These are phyloP conservation scores for Eucalyptus sp. DNA, from an alignment of 345 rosid species.

Conservation along the genomic window DNA sequence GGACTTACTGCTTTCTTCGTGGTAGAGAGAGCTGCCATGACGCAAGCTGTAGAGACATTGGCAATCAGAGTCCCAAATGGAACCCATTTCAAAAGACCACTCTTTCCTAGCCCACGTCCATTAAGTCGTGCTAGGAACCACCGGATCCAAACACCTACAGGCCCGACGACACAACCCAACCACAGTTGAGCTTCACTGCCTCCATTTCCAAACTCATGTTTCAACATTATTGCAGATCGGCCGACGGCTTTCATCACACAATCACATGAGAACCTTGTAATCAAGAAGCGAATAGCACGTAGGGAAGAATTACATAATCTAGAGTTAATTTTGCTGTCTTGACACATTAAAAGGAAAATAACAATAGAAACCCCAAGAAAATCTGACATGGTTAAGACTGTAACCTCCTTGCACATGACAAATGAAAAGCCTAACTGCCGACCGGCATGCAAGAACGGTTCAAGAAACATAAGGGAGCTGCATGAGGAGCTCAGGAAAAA, in stretches of 20 bases:
- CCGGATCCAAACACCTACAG: constrained; percentile 91
- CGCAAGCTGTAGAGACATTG: constrained; percentile 64
- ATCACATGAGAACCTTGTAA: too few species aligned
- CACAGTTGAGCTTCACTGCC: constrained; percentile 53
- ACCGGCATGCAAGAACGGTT: too few species aligned
- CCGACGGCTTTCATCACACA: too few species aligned
- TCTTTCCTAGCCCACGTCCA: constrained; percentile 70
- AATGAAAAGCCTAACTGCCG: too few species aligned
- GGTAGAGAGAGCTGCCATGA: constrained; percentile 70
- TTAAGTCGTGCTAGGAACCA: constrained; percentile 85
- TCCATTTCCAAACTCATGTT: constrained; percentile 33
- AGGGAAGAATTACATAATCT: too few species aligned
- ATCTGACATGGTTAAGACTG: too few species aligned
- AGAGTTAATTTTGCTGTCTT: too few species aligned
- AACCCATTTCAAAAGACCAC: constrained; percentile 52
- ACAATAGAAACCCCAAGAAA: too few species aligned
- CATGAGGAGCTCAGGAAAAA: not conserved
- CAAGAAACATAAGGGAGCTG: not conserved
- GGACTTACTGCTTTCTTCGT: constrained; percentile 45
- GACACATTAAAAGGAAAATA: too few species aligned
- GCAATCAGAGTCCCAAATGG: constrained; percentile 86
- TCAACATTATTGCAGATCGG: constrained; percentile 11
- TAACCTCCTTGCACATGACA: too few species aligned
- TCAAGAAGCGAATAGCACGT: too few species aligned
- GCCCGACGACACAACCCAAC: constrained; percentile 71